Conservation (phyloP, 768 basidiomycete genomes). For the Pulveroboletus sp. region DNA sequence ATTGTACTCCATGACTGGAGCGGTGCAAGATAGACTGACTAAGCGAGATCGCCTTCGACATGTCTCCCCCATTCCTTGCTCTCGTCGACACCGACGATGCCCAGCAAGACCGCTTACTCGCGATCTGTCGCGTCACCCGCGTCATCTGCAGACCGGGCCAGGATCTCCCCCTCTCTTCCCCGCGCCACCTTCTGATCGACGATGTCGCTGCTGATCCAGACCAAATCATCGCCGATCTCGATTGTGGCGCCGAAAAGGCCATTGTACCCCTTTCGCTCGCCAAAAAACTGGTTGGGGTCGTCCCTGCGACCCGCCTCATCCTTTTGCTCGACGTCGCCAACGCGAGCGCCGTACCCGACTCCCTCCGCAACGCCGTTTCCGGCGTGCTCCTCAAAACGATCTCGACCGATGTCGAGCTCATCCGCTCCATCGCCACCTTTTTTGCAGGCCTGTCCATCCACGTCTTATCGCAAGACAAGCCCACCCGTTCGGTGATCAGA, state of each 20-base stretch:
- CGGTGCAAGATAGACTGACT: constrained; percentile 13
- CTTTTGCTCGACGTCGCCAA: constrained; percentile 73
- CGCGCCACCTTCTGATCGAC: constrained; percentile 56
- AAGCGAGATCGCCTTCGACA: constrained; percentile 12
- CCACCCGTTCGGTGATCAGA: constrained; percentile 57
- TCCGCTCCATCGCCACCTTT: constrained; percentile 73
- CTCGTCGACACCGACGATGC: constrained; percentile 46
- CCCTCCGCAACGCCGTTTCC: constrained; percentile 65
- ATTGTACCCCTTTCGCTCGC: constrained; percentile 67
- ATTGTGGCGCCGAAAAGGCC: constrained; percentile 76
- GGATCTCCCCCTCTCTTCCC: constrained; percentile 28
- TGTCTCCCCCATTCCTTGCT: constrained; percentile 48
- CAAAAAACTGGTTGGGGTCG: constrained; percentile 58
- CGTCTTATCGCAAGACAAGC: constrained; percentile 52
- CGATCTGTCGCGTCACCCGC: constrained; percentile 74
- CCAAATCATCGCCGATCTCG: constrained; percentile 60
- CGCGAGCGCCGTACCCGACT: constrained; percentile 72
- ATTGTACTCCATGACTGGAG: constrained; percentile 64
- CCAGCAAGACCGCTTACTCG: constrained; percentile 46
- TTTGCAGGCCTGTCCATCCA: constrained; percentile 61
- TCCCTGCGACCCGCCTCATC: constrained; percentile 70
- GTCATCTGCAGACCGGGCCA: constrained; percentile 49
- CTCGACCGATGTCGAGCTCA: constrained; percentile 67
- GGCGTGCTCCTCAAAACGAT: constrained; percentile 78
- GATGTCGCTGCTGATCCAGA: constrained; percentile 46